Conservation (phyloP, 2,329 filamentous ascomycete species). For the Chrysoporthe puriensis region DNA sequence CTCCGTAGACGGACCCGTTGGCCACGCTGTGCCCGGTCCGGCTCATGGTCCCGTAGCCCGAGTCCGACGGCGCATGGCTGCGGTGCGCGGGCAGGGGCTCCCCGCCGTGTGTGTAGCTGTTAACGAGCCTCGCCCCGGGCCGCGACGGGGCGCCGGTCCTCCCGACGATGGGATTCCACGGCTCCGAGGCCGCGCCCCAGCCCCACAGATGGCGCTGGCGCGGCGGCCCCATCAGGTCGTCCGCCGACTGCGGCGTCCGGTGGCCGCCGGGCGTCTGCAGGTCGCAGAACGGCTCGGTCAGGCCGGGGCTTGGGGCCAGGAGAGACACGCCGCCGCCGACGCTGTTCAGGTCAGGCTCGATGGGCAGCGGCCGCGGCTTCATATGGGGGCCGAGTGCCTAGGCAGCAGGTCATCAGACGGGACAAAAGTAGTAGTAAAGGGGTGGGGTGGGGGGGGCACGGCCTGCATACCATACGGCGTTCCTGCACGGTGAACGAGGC, state of each 20-base stretch:
- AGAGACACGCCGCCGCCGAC: constrained; percentile 26
- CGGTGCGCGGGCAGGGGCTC: constrained; percentile 16
- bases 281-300: constrained; percentile 20
- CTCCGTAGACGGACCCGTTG: constrained; percentile 49
- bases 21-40: constrained; percentile 47
- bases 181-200: constrained; percentile 13
- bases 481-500: constrained; percentile 12
- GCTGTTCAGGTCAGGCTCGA: constrained; percentile 30
- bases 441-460: constrained; percentile 2
- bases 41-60: constrained; percentile 48
- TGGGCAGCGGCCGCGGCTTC: constrained; percentile 30
- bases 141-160: constrained; percentile 2
- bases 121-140: constrained; percentile 3
- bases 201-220: constrained; percentile 1
- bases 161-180: constrained; percentile 25
- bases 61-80: constrained; percentile 37
- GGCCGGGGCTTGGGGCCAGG: constrained; percentile 10
- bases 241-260: constrained; percentile 7
- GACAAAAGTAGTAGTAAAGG: constrained; percentile 13
- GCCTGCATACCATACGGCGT: constrained; percentile 26
- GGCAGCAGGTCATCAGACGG: constrained; percentile 28
- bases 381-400: constrained; percentile 30
- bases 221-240: constrained; percentile 13
- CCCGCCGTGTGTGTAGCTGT: constrained; percentile 1
- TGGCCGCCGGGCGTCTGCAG: constrained; percentile 13